Evolutionary conservation across 495 filamentous ascomycete species (phyloP), one percentile per base, ranked within the genome.

Genomic region (Thermothielavioides terrestris): DNA sequence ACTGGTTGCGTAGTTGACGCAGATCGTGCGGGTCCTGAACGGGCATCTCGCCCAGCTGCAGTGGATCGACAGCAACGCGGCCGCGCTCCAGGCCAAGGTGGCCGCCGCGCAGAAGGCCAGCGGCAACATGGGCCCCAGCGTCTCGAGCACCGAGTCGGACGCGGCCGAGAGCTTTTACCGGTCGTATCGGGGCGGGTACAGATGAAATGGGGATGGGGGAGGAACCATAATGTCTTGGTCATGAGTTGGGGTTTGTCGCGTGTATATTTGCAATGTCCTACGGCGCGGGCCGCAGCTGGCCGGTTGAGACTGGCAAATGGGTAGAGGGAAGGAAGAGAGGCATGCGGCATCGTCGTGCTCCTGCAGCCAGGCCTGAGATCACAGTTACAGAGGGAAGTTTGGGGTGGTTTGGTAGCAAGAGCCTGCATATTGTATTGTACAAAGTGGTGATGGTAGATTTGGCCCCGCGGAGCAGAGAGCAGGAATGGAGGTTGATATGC

Each of bases 21-120:
- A 92, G 63, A 94, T 98, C 56, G 89, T 98, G 40, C 83, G 83
- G 43, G 88, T 98, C 35, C 81, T 98, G 47, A 98, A 98, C 64
- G 79, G 85, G 36, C 92, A 98, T 64, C 79, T 97, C 32, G 76
- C 79, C 14, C 85, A 91, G 60, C 75, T 98, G 40, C 89, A 96
- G 68, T 81, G 83, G 71, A 94, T 98, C 62, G 91, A 98, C 63
- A 77, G 81, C 46, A 87, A 86, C 46, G 85, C 90, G 14, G 74
- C 77, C n/a, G 80, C 82, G 11, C 75, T 96, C 18, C 83, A 89
- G 61, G 71, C 77, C 34, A 91, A 90, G 74, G 84, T 96, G 38
- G 62, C 65, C 12, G 81, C 81, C 17, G 85, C 89, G 40, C 87
- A 94, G 65, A 88, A 87, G 62, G 76, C 82, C 21, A 77, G 79